Evolutionary conservation across 1,139 yeast species (phyloP).

Genomic region (Geotrichum carabidarum): DNA sequence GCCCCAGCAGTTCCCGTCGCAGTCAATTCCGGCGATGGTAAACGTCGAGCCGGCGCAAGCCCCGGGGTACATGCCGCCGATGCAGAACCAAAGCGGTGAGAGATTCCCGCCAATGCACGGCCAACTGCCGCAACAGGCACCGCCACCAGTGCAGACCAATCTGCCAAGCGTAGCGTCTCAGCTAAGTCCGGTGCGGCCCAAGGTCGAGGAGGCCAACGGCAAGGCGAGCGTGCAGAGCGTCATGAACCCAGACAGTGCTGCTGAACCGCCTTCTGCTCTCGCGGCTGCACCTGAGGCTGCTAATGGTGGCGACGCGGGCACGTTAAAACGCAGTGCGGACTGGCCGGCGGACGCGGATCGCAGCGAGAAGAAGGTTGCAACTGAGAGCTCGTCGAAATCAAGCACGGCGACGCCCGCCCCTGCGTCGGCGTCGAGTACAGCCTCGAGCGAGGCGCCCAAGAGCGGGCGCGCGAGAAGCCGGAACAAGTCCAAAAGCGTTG

Average conservation of each 20-base stretch:
- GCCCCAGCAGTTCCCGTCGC: not conserved
- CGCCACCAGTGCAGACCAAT: not conserved
- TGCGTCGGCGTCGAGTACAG: not conserved
- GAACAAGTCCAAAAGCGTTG: constrained; percentile 15
- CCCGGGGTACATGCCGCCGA: not conserved
- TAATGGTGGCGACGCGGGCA: not conserved
- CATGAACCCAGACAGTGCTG: not conserved
- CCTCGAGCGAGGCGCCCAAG: not conserved
- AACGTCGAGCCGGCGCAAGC: not conserved
- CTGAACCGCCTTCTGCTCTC: not conserved
- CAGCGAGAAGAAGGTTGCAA: not conserved
- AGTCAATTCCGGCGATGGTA: not conserved
- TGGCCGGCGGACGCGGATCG: not conserved
- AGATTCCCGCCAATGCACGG: no score
- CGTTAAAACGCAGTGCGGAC: not conserved
- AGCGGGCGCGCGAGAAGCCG: constrained; percentile 19
- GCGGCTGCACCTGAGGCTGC: not conserved
- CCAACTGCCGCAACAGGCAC: not conserved
- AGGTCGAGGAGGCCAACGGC: constrained; percentile 16
- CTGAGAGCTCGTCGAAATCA: not conserved
- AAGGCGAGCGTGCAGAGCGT: constrained; percentile 14
- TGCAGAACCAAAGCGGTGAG: not conserved
- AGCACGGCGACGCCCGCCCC: not conserved
- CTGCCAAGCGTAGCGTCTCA: not conserved
- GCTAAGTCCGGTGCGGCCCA: not conserved